These are phyloP conservation scores for Zasmidium angulare DNA, from an alignment of 2,329 filamentous ascomycete genomes.

Conservation along the genomic window DNA sequence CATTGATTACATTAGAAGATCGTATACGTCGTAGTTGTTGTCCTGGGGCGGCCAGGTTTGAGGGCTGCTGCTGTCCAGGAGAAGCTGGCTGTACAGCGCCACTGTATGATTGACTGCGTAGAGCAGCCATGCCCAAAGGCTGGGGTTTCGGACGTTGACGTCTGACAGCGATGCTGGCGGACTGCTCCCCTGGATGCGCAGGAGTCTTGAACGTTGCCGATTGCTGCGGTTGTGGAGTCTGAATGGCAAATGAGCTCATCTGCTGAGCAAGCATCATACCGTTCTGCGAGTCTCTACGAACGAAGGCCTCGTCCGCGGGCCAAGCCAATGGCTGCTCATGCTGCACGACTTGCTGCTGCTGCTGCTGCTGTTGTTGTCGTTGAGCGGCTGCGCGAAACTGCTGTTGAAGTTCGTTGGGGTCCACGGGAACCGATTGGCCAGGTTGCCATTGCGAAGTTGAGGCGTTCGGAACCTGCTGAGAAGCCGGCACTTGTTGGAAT, in stretches of 20 bases:
- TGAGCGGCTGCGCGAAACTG: conserved; percentile 35
- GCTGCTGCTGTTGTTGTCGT: conserved; percentile 19
- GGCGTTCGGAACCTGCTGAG: conserved; percentile 13
- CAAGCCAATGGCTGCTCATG: conserved; percentile 35
- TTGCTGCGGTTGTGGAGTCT: conserved; percentile 32
- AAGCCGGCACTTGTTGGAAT: conserved; percentile 15
- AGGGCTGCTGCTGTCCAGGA: conserved; percentile 52
- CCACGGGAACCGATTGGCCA: conserved; percentile 38
- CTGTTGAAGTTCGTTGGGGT: conserved; percentile 33
- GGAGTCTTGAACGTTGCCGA: conserved; percentile 35
- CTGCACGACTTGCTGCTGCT: conserved; percentile 12
- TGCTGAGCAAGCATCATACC: conserved; percentile 35
- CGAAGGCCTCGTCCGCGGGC: conserved; percentile 33
- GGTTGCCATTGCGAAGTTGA: conserved; percentile 36
- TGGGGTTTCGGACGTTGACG: conserved; percentile 42
- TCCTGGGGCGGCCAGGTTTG: conserved; percentile 64
- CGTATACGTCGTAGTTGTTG: conserved; percentile 56
- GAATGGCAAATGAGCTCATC: conserved; percentile 37
- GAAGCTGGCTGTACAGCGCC: conserved; percentile 40
- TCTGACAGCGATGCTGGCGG: conserved; percentile 41
- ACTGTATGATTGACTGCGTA: conserved; percentile 42
- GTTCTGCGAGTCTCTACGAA: conserved; percentile 32
- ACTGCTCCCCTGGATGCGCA: conserved; percentile 30
- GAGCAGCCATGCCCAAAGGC: conserved; percentile 41
- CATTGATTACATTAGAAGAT: conserved; percentile 47